Evolutionary conservation across 2,329 filamentous ascomycete genomes (phyloP).

Genomic region (Colletotrichum sp.): DNA sequence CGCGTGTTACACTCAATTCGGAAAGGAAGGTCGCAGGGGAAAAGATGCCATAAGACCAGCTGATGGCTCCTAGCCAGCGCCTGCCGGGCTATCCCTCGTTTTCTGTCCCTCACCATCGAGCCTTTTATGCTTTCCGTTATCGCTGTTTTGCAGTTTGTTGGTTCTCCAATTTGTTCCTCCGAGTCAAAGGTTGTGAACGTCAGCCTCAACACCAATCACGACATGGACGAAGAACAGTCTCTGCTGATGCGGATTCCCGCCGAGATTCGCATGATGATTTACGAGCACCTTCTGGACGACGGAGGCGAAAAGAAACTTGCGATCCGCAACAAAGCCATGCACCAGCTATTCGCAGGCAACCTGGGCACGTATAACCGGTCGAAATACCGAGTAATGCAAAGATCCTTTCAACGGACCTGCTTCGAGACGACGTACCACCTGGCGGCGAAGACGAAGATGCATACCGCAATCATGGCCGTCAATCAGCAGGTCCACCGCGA

Average conservation of each 20-base stretch:
- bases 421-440: conserved; percentile 62
- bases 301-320: conserved; percentile 40
- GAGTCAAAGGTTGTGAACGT: not conserved
- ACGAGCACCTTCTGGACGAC: conserved; percentile 48
- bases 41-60: conserved; percentile 15
- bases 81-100: too few relatives aligned
- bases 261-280: conserved; percentile 50
- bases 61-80: not conserved
- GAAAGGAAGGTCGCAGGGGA: not conserved
- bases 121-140: not conserved
- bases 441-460: conserved; percentile 43
- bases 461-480: conserved; percentile 50
- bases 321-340: conserved; percentile 42
- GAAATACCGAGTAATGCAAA: conserved; percentile 47
- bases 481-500: conserved; percentile 58
- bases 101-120: not conserved
- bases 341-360: conserved; percentile 8
- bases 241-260: conserved; percentile 37
- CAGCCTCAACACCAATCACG: not conserved
- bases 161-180: not conserved
- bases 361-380: conserved; percentile 29
- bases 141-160: not conserved
- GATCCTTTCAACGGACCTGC: conserved; percentile 43
- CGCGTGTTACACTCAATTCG: not conserved
- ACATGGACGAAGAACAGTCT: conserved; percentile 17